phyloP scores from a whole-genome alignment of 768 basidiomycete genomes.

The Coprinopsis strossmayeri region DNA sequence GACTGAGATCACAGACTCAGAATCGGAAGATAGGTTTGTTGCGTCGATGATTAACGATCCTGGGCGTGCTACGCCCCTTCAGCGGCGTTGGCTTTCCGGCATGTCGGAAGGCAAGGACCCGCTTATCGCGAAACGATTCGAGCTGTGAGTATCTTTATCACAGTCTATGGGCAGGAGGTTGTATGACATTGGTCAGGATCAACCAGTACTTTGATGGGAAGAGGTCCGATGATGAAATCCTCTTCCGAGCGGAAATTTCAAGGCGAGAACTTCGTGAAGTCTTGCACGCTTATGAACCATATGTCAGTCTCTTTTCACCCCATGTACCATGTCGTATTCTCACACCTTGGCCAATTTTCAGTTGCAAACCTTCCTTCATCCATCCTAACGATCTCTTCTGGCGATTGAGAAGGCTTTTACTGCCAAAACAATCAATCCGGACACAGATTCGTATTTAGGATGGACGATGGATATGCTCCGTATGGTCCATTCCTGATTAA shows the following conservation, averaged over 20 bases:
- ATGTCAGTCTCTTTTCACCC: slow-evolving; percentile 43
- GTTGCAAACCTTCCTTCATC: neutral
- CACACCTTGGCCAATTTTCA: neutral
- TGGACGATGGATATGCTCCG: too few relatives aligned
- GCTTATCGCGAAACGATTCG: slow-evolving; percentile 64
- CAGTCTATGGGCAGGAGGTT: neutral
- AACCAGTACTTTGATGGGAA: slow-evolving; percentile 93
- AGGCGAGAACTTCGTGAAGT: slow-evolving; percentile 81
- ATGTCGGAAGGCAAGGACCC: slow-evolving; percentile 83
- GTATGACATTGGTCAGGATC: slow-evolving; percentile 44
- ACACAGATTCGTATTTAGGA: too few relatives aligned
- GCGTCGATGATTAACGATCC: slow-evolving; percentile 80
- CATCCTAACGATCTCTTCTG: too few relatives aligned
- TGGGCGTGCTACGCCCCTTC: slow-evolving; percentile 68
- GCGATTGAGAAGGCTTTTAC: too few relatives aligned
- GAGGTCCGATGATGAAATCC: slow-evolving; percentile 86
- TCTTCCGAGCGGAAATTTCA: slow-evolving; percentile 82
- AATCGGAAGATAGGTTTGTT: slow-evolving; percentile 37
- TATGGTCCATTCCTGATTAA: too few relatives aligned
- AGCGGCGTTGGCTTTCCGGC: slow-evolving; percentile 82
- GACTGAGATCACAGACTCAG: slow-evolving; percentile 40
- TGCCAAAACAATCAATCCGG: too few relatives aligned
- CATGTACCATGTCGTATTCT: neutral
- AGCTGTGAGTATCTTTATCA: slow-evolving; percentile 46
- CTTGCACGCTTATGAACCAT: slow-evolving; percentile 81